These are phyloP conservation scores for Aegilops speltoides DNA, from an alignment of 176 grass and related monocot genomes.

Conservation along the genomic window DNA sequence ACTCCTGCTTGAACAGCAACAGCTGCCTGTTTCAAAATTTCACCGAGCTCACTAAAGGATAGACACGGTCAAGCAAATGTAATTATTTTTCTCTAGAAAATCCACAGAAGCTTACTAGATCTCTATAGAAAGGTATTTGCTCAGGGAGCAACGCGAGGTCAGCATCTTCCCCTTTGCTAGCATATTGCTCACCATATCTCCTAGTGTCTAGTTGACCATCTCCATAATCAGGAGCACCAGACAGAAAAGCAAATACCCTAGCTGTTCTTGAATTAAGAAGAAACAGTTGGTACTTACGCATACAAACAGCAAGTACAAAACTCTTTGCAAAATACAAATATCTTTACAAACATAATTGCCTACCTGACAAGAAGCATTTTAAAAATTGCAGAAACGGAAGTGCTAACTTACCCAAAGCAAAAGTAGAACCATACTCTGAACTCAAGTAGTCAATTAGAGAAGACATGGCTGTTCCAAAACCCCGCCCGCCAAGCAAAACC, in stretches of 20 bases:
- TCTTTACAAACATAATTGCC: conserved; percentile 12
- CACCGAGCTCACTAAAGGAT: conserved; percentile 12
- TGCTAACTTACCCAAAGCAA: conserved; percentile 73
- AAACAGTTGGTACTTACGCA: conserved; percentile 31
- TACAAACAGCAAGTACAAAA: background rate
- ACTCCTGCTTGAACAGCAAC: conserved; percentile 95
- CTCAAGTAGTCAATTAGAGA: conserved; percentile 79
- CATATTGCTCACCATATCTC: conserved; percentile 96
- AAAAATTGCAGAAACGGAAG: background rate
- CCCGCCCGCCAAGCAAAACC: conserved; percentile 75
- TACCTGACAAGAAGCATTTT: conserved; percentile 9
- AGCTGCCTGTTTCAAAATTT: conserved; percentile 73
- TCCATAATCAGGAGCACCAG: conserved; percentile 96
- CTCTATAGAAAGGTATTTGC: conserved; percentile 92
- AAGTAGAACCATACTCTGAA: conserved; percentile 89
- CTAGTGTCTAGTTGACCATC: conserved; percentile 83
- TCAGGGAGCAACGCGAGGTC: conserved; percentile 83
- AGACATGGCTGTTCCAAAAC: conserved; percentile 84
- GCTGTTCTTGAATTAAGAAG: conserved; percentile 52
- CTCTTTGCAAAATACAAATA: conserved; percentile 23
- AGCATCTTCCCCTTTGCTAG: conserved; percentile 85
- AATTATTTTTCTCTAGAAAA: background rate
- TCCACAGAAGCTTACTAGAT: conserved; percentile 66
- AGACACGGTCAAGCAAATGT: background rate
- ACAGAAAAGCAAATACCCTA: conserved; percentile 93